A percentile compares a stretch with the other conserved stretches of the same genome.
Conservation (phyloP, 176 grass and related monocot genomes). For the Coix lacrymajobi region DNA sequence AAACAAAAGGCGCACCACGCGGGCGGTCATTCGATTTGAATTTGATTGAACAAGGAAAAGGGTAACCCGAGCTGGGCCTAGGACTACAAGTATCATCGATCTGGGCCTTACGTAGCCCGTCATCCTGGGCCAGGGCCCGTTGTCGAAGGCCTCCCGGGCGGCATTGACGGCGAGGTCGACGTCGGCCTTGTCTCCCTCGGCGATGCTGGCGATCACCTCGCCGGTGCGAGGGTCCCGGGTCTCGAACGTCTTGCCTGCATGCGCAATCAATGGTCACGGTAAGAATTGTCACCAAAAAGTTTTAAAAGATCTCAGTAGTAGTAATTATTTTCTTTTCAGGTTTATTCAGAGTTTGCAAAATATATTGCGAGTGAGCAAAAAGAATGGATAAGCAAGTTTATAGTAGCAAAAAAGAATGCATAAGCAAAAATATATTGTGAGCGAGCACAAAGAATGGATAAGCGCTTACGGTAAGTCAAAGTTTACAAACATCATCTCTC, state of each 20-base stretch:
- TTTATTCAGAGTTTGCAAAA: too few species aligned
- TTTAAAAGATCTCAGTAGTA: too few species aligned
- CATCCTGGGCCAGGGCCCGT: conserved; percentile 86
- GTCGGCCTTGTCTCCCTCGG: conserved; percentile 74
- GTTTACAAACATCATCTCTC: not conserved
- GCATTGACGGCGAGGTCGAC: conserved; percentile 68
- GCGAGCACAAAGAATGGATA: too few species aligned
- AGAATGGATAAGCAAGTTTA: too few species aligned
- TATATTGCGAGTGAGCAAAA: too few species aligned
- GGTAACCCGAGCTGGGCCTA: not conserved
- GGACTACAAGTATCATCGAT: not conserved
- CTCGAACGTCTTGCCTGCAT: conserved; percentile 71
- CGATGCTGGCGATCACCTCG: conserved; percentile 57
- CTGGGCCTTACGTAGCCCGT: conserved; percentile 54
- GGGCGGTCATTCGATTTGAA: not conserved
- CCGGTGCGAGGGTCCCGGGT: conserved; percentile 71
- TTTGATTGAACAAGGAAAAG: not conserved
- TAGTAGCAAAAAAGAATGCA: too few species aligned
- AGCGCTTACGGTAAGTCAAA: not conserved
- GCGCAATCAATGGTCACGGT: not conserved
- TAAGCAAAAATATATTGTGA: too few species aligned
- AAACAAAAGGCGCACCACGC: not conserved
- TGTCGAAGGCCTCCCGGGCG: conserved; percentile 82
- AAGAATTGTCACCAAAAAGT: not conserved
- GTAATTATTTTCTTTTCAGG: too few species aligned